phyloP scores from a whole-genome alignment of 1,139 yeast genomes.

The Lodderomyces parapsilosis region DNA sequence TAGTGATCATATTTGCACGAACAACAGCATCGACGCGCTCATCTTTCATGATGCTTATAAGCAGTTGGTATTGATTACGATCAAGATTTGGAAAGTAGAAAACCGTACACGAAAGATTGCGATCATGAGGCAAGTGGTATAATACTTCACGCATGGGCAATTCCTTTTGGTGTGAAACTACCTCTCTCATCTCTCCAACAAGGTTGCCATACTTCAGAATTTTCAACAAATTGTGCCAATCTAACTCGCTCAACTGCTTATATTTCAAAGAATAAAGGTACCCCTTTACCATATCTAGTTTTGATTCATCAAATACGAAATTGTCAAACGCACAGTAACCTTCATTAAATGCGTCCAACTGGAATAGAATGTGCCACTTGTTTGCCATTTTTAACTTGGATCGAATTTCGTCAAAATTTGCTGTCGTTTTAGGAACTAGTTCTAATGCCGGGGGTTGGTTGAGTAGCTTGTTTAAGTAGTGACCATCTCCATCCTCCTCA shows the following conservation, averaged over 20 bases:
- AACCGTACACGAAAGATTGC: conserved; percentile 30
- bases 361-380: conserved; percentile 12
- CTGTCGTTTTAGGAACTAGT: conserved; percentile 57
- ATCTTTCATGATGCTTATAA: conserved; percentile 20
- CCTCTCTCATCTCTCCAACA: conserved; percentile 21
- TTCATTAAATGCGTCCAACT: conserved; percentile 1
- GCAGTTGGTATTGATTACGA: conserved; percentile 10
- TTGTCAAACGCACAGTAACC: conserved; percentile 1
- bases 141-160: conserved; percentile 21
- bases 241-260: conserved; percentile 5
- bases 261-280: conserved; percentile 19
- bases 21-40: conserved; percentile 24
- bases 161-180: conserved; percentile 18
- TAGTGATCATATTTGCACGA: conserved; percentile 23
- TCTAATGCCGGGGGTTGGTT: conserved; percentile 8
- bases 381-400: conserved; percentile 5
- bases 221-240: conserved; percentile 21
- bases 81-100: conserved; percentile 23
- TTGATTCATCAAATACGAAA: conserved; percentile 32
- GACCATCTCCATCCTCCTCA: conserved; percentile 6
- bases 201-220: conserved; percentile 15
- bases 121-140: conserved; percentile 25
- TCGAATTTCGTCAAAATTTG: conserved; percentile 71
- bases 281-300: conserved; percentile 33
- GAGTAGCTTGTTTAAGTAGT: conserved; percentile 12